Evolutionary conservation across 495 filamentous ascomycete genomes (phyloP).

Genomic region (Terfezia boudieri): DNA sequence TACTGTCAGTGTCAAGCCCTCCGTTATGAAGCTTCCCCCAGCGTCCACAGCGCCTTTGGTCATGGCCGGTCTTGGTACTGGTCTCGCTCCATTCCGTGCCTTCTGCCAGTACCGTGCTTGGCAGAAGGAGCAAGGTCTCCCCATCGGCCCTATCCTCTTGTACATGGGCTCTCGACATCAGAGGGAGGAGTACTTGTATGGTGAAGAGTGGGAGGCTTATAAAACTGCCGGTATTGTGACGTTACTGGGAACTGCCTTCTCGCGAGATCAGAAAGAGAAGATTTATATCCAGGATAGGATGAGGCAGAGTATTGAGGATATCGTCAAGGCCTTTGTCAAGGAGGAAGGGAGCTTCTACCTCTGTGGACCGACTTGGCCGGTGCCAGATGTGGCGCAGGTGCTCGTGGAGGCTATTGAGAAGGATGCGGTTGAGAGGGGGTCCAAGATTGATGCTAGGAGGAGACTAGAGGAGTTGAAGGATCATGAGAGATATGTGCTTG

Average conservation of each 20-base stretch:
- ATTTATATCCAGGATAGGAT: conserved; percentile 99
- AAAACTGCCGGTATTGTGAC: conserved; percentile 88
- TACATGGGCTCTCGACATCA: conserved; percentile 96
- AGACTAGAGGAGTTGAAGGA: conserved; percentile 97
- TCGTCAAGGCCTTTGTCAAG: conserved; percentile 70
- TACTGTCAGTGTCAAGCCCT: conserved; percentile 85
- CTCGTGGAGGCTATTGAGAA: conserved; percentile 72
- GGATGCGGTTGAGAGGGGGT: conserved; percentile 44
- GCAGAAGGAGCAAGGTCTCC: conserved; percentile 84
- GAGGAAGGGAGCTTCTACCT: conserved; percentile 87
- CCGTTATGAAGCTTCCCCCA: conserved; percentile 86
- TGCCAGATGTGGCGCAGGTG: conserved; percentile 91
- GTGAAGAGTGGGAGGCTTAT: conserved; percentile 98
- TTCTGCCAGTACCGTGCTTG: conserved; percentile 96
- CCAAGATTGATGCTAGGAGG: conserved; percentile 70
- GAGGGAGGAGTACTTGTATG: conserved; percentile 95
- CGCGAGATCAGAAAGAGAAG: conserved; percentile 89
- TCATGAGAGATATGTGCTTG: conserved; percentile 74
- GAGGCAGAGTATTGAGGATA: conserved; percentile 66
- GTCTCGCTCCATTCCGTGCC: conserved; percentile 89
- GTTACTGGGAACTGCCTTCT: conserved; percentile 81
- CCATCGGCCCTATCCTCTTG: conserved; percentile 77
- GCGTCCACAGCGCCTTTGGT: conserved; percentile 70
- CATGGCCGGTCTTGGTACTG: conserved; percentile 98
- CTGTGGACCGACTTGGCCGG: conserved; percentile 94